Evolutionary conservation across 208 protist genomes (phyloP).

Genomic region (Porcisia deanei): DNA sequence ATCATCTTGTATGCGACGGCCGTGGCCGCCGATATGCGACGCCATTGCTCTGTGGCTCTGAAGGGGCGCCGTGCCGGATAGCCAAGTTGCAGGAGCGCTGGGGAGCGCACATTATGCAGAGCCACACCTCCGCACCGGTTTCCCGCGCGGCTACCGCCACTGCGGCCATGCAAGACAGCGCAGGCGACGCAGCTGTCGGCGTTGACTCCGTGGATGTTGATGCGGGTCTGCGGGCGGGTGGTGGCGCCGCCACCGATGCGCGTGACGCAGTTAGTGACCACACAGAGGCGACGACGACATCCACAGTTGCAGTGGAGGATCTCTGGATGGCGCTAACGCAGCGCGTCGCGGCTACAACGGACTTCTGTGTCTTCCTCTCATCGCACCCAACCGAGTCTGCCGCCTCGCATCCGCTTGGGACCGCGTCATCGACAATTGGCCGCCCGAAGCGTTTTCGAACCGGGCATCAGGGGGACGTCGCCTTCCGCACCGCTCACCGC

Average conservation of each 20-base stretch:
- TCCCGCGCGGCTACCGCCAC: neutral
- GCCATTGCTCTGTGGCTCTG: conserved; percentile 32
- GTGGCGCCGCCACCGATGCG: conserved; percentile 1
- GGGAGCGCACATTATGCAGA: conserved; percentile 12
- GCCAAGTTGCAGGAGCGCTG: conserved; percentile 24
- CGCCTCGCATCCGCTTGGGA: neutral
- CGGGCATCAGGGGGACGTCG: neutral
- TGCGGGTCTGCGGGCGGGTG: neutral
- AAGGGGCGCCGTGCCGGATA: conserved; percentile 4
- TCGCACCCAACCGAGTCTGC: conserved; percentile 6
- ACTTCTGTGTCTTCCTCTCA: conserved; percentile 26
- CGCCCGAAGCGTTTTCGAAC: conserved; percentile 2
- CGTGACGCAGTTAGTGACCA: neutral
- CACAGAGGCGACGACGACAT: neutral
- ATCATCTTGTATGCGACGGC: conserved; percentile 16
- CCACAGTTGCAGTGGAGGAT: neutral
- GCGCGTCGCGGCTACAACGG: conserved; percentile 22
- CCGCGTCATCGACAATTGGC: neutral
- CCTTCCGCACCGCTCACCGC: neutral
- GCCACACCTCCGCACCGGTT: neutral
- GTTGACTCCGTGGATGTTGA: neutral
- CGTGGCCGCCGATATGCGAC: conserved; percentile 23
- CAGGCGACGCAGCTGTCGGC: neutral
- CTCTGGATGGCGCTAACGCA: conserved; percentile 31
- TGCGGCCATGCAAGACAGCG: neutral